These are phyloP conservation scores for Sugiyamaella paludigena DNA, from an alignment of 1,139 yeast genomes.

Conservation along the genomic window DNA sequence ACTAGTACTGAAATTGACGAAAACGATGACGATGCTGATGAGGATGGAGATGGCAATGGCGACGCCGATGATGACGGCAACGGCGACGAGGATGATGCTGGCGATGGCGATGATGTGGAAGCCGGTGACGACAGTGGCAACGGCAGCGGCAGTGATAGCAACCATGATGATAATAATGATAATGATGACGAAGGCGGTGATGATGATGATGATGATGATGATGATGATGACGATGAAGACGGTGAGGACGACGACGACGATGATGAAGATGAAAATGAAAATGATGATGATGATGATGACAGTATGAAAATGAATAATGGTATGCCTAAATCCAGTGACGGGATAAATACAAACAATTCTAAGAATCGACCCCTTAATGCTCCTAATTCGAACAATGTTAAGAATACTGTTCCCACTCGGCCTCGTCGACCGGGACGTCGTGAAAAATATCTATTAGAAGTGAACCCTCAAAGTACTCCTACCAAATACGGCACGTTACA, in stretches of 20 bases:
- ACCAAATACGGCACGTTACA: slow-evolving; percentile 11
- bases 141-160: too few species aligned
- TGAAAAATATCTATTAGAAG: slow-evolving; percentile 2
- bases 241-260: too few species aligned
- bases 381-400: not conserved
- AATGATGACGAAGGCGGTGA: too few species aligned
- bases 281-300: too few species aligned
- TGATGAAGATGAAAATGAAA: too few species aligned
- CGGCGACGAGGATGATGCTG: not conserved
- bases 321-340: too few species aligned
- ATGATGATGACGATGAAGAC: too few species aligned
- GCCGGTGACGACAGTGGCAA: not conserved
- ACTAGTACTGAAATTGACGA: too few species aligned
- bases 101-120: not conserved
- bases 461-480: slow-evolving; percentile 1
- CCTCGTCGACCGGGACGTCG: slow-evolving; percentile 7
- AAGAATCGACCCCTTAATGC: not conserved
- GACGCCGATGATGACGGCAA: not conserved
- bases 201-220: too few species aligned
- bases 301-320: too few species aligned
- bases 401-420: not conserved
- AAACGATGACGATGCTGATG: not conserved
- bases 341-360: too few species aligned
- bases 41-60: not conserved
- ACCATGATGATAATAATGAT: too few species aligned